Base-by-base conservation (phyloP, 2,329 filamentous ascomycete species). In the Talaromyces sp. region DNA sequence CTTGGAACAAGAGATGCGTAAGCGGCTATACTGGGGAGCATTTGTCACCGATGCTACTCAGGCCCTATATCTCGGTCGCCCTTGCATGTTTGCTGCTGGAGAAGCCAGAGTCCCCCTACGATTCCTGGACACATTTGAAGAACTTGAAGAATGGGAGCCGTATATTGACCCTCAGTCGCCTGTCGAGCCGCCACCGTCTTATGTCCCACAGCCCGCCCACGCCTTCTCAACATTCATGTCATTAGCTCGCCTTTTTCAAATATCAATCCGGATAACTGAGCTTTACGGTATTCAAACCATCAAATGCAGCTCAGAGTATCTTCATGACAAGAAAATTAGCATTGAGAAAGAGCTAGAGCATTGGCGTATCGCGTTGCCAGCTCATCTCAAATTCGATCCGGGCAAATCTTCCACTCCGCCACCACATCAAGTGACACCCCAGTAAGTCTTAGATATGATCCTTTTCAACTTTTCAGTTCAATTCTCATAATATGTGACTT, bases 1-100 rank as follows among this genome's bases (percentile, higher is more conserved):
- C 12, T 56, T 65, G 26, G 58, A 64, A 11, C 58, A 54, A 27
- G 60, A 65, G 51, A 62, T 65, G 54, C 50, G 57, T 6, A 59
- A 55, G 51, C 48, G 68, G n/a, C 51, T 70, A 0, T 69, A 70
- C 41, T 67, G 65, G 65, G 65, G 65, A 9, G 65, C 65, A 14
- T 67, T 63, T 53, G 57, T 59, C 31, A 64, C 27, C 5, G 65
- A 67, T 56, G 61, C 60, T 38, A 46, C 57, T 2, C 65, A 66
- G 29, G 64, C 64, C 17, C 59, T 66, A 14, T 67, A 60, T 24
- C 57, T 66, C n/a, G 65, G 65, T 3, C 64, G 64, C 0, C 61
- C 63, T 12, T 54, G 52, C 52, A 54, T 54, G 52, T 54, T 54
- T 35, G 52, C 52, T 21, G 52, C 58, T 51, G 11, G 57, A 50